A percentile compares a stretch with the other conserved stretches of the same genome.
phyloP scores from a whole-genome alignment of 2,329 filamentous ascomycete species.

The Scytalidium sp. region DNA sequence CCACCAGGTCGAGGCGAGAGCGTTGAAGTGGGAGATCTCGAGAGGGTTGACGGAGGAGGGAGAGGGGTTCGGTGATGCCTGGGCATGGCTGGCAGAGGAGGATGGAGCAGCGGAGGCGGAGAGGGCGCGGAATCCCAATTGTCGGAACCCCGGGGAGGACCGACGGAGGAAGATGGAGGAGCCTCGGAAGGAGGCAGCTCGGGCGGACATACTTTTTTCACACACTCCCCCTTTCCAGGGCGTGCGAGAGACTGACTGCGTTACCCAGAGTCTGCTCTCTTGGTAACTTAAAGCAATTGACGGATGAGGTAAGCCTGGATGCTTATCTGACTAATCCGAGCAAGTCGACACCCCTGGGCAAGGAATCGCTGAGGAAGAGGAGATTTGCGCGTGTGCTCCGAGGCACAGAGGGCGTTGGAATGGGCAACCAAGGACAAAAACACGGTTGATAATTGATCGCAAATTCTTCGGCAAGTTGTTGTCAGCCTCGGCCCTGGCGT shows the following conservation, averaged over 20 bases:
- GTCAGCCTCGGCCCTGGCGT: not conserved
- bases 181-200: conserved; percentile 24
- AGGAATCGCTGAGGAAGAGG: too few relatives aligned
- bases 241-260: too few relatives aligned
- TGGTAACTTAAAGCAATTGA: too few relatives aligned
- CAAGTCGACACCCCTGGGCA: too few relatives aligned
- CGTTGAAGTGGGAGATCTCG: conserved; percentile 92
- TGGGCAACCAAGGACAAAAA: conserved; percentile 15
- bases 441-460: not conserved
- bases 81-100: not conserved
- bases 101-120: not conserved
- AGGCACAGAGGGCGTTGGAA: conserved; percentile 27
- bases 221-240: too few relatives aligned
- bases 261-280: too few relatives aligned
- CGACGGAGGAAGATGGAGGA: conserved; percentile 24
- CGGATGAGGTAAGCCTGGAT: too few relatives aligned
- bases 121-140: conserved; percentile 21
- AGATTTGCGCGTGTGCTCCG: too few relatives aligned
- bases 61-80: conserved; percentile 22
- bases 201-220: conserved; percentile 1
- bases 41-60: conserved; percentile 75
- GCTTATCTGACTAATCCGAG: too few relatives aligned
- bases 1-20: conserved; percentile 94
- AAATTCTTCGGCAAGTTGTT: not conserved
- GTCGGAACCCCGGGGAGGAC: conserved; percentile 24